phyloP scores from a whole-genome alignment of 306 rosid genomes.

The Medicago lupulina region DNA sequence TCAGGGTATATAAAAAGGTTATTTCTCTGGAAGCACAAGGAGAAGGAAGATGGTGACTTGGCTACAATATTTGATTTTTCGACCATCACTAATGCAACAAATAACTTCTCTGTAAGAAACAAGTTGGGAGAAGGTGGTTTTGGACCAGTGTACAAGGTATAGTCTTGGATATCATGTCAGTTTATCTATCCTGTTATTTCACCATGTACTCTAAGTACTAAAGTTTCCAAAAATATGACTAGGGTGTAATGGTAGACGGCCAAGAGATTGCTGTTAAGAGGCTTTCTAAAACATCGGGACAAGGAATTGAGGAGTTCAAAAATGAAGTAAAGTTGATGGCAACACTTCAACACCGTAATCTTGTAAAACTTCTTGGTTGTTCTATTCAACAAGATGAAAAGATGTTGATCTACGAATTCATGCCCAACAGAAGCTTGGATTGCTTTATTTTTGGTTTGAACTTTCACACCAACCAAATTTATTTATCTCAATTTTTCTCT shows the following conservation, averaged over 20 bases:
- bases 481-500: neutral
- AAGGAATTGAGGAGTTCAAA: constrained; percentile 25
- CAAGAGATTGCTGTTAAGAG: constrained; percentile 17
- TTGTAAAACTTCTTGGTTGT: constrained; percentile 37
- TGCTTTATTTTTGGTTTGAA: constrained; percentile 34
- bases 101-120: neutral
- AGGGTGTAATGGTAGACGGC: constrained; percentile 22
- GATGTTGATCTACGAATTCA: constrained; percentile 24
- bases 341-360: constrained; percentile 38
- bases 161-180: no score
- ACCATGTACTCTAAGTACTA: no score
- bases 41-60: constrained; percentile 2
- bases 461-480: neutral
- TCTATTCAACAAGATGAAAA: constrained; percentile 27
- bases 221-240: neutral
- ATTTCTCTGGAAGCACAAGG: neutral
- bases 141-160: constrained; percentile 24
- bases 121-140: constrained; percentile 22
- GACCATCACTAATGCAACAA: constrained; percentile 11
- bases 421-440: constrained; percentile 33
- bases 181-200: no score
- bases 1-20: neutral
- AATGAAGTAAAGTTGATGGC: constrained; percentile 38
- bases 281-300: neutral
- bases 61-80: constrained; percentile 14